Conservation (phyloP, 2,329 filamentous ascomycete genomes). For the Knufia petricola region DNA sequence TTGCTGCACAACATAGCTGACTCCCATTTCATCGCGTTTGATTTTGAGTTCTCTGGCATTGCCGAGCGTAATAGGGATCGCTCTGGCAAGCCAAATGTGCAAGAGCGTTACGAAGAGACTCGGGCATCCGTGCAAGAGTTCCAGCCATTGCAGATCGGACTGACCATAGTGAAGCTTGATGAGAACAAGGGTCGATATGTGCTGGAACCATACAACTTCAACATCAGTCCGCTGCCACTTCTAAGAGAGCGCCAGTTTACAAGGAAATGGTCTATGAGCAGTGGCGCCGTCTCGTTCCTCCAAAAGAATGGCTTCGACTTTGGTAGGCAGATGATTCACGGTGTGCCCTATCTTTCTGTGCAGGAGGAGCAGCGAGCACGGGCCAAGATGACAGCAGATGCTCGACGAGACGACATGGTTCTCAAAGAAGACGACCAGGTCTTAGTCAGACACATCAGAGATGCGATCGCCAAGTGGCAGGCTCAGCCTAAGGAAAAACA, state of each 20-base stretch:
- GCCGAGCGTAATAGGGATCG: constrained; percentile 27
- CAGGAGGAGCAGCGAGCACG: constrained; percentile 45
- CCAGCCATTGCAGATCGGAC: constrained; percentile 56
- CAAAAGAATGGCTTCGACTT: constrained; percentile 50
- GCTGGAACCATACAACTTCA: constrained; percentile 56
- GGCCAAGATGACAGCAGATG: constrained; percentile 35
- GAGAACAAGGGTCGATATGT: constrained; percentile 43
- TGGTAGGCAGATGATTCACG: constrained; percentile 44
- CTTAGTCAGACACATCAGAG: constrained; percentile 33
- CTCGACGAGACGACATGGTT: constrained; percentile 34
- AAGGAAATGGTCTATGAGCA: constrained; percentile 51
- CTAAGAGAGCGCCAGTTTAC: constrained; percentile 47
- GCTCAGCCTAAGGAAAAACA: constrained; percentile 33
- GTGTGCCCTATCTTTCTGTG: constrained; percentile 54
- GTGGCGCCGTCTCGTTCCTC: constrained; percentile 51
- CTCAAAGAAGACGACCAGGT: constrained; percentile 45
- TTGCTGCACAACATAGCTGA: constrained; percentile 50
- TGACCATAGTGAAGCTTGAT: constrained; percentile 55
- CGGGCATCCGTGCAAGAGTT: constrained; percentile 53
- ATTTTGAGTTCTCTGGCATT: constrained; percentile 60
- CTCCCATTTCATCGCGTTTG: constrained; percentile 54
- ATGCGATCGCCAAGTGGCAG: constrained; percentile 33
- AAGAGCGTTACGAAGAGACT: constrained; percentile 52
- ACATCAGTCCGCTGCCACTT: constrained; percentile 47
- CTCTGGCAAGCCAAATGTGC: constrained; percentile 39